These are phyloP conservation scores for Alternaria angustiovoidea DNA, from an alignment of 2,329 filamentous ascomycete species.

Conservation along the genomic window DNA sequence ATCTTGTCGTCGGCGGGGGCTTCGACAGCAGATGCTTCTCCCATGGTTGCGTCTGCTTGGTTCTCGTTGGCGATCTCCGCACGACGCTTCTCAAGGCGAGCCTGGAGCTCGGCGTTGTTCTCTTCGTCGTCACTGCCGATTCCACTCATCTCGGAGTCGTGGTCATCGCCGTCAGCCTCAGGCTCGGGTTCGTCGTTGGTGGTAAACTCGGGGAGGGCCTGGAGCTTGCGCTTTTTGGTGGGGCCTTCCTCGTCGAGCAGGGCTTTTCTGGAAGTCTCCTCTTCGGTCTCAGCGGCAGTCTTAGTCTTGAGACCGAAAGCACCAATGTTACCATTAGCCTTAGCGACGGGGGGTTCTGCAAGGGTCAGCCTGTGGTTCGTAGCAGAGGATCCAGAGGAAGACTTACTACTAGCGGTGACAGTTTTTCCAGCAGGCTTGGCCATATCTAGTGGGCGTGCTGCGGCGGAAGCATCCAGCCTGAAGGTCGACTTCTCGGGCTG, in stretches of 20 bases:
- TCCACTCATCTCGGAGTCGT: conserved; percentile 77
- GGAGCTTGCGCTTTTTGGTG: conserved; percentile 84
- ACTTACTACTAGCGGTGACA: conserved; percentile 31
- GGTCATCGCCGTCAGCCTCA: conserved; percentile 61
- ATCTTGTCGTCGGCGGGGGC: conserved; percentile 56
- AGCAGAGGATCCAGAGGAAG: background rate
- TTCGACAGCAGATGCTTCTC: conserved; percentile 48
- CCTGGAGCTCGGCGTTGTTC: conserved; percentile 82
- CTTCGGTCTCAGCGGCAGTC: conserved; percentile 71
- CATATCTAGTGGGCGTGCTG: conserved; percentile 35
- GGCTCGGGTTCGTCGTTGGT: conserved; percentile 52
- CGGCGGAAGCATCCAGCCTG: conserved; percentile 45
- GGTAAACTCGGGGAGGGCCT: conserved; percentile 81
- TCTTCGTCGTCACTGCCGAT: conserved; percentile 87
- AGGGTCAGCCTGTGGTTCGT: conserved; percentile 24
- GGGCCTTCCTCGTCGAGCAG: conserved; percentile 81
- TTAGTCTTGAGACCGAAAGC: conserved; percentile 79
- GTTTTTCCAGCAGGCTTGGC: conserved; percentile 40
- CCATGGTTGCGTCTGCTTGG: conserved; percentile 55
- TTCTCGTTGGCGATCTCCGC: conserved; percentile 69
- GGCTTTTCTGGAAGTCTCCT: conserved; percentile 76
- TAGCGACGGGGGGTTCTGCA: conserved; percentile 59
- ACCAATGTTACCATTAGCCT: conserved; percentile 76
- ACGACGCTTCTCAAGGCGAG: conserved; percentile 76
- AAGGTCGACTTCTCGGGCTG: conserved; percentile 52